These are phyloP conservation scores for Zanthoxylum bungeanum DNA, from an alignment of 345 rosid genomes.

Conservation along the genomic window DNA sequence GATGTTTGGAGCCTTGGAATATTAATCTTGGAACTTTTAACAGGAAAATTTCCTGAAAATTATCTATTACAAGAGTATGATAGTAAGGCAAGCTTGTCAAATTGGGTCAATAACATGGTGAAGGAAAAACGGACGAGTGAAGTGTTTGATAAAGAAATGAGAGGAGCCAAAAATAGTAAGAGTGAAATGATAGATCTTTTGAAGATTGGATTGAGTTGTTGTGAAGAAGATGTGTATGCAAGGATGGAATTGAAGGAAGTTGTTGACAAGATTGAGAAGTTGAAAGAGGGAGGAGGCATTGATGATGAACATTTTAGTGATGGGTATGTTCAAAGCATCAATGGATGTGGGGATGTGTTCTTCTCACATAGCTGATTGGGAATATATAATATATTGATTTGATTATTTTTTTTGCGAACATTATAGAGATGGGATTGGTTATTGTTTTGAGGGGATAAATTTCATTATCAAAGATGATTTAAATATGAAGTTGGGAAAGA, in stretches of 20 bases:
- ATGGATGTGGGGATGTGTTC: constrained; percentile 28
- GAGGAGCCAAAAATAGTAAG: constrained; percentile 43
- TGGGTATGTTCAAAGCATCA: constrained; percentile 21
- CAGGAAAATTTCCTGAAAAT: constrained; percentile 66
- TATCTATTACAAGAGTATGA: constrained; percentile 45
- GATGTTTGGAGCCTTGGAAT: constrained; percentile 76
- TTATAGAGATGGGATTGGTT: background rate
- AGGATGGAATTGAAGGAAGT: constrained; percentile 48
- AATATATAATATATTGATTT: no score
- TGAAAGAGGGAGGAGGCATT: constrained; percentile 32
- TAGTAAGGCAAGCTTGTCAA: constrained; percentile 38
- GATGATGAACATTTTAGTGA: constrained; percentile 18
- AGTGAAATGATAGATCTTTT: constrained; percentile 54
- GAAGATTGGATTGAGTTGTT: constrained; percentile 75
- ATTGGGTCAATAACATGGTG: constrained; percentile 66
- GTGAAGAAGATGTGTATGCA: constrained; percentile 53
- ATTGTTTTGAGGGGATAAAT: background rate
- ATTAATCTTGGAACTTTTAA: constrained; percentile 55
- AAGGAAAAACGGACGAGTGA: constrained; percentile 49
- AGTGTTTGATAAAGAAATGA: constrained; percentile 69
- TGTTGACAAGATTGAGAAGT: constrained; percentile 38
- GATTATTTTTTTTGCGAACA: no score
- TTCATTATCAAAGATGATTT: background rate
- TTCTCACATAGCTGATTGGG: constrained; percentile 22
- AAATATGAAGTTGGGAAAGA: background rate